Percentiles rank a stretch among this genome's conserved stretches.
phyloP scores from a whole-genome alignment of 228 moss, liverwort and hornwort species.

The Sphagnum magellanicum region DNA sequence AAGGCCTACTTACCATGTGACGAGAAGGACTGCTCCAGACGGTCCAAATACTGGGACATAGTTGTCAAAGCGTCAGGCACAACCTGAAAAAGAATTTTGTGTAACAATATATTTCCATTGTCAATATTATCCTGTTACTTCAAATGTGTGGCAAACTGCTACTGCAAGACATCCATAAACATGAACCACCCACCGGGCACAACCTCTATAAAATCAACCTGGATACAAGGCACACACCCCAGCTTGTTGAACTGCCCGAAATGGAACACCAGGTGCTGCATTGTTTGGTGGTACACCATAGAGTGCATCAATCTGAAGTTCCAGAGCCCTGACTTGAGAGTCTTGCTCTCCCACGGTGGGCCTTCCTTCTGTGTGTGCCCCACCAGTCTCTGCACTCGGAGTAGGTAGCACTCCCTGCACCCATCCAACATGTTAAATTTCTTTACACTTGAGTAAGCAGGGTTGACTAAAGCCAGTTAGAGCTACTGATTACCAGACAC shows the following conservation, averaged over 20 bases:
- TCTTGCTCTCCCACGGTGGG: slow-evolving; percentile 38
- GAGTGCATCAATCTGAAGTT: slow-evolving; percentile 87
- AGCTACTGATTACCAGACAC: too few species aligned
- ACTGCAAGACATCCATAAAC: too few species aligned
- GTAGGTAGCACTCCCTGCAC: slow-evolving; percentile 64
- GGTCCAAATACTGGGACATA: slow-evolving; percentile 99
- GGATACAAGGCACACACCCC: slow-evolving; percentile 35
- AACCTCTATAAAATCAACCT: too few species aligned
- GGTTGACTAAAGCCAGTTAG: too few species aligned
- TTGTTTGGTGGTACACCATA: slow-evolving; percentile 62
- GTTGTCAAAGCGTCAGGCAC: slow-evolving; percentile 99
- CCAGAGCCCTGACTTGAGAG: slow-evolving; percentile 65
- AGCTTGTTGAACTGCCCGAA: slow-evolving; percentile 65
- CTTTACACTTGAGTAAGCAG: too few species aligned
- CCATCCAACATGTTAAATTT: not conserved
- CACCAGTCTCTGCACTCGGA: slow-evolving; percentile 31
- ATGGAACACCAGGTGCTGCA: slow-evolving; percentile 34
- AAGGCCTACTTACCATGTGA: slow-evolving; percentile 42
- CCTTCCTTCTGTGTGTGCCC: slow-evolving; percentile 27
- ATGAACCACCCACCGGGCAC: too few species aligned
- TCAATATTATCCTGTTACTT: too few species aligned
- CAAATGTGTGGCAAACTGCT: too few species aligned
- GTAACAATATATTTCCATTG: too few species aligned
- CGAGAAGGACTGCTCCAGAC: slow-evolving; percentile 92
- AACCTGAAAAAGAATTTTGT: slow-evolving; percentile 79